These are phyloP conservation scores for Trichophyton rubrum DNA, from an alignment of 2,329 filamentous ascomycete genomes.

Conservation along the genomic window DNA sequence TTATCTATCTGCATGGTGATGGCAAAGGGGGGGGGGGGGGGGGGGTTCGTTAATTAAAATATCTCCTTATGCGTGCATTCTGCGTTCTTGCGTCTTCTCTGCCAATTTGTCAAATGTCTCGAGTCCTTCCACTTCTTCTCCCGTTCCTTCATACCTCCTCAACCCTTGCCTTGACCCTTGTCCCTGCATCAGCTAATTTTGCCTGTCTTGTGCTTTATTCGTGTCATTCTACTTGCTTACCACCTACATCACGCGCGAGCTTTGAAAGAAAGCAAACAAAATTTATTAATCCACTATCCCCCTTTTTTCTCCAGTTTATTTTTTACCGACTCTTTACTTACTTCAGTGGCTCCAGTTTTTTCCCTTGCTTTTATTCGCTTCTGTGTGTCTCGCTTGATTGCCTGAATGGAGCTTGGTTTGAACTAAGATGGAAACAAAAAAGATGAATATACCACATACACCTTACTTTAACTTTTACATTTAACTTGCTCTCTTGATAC, in stretches of 20 bases:
- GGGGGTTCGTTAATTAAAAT: not conserved
- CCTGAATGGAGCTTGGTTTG: not conserved
- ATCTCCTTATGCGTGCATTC: not conserved
- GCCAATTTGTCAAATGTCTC: not conserved
- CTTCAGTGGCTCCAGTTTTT: not conserved
- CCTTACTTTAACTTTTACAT: too few relatives aligned
- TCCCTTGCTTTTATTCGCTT: not conserved
- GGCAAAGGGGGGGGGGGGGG: not conserved
- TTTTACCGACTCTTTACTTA: too few relatives aligned
- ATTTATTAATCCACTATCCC: not conserved
- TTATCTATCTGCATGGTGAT: slow-evolving; percentile 6
- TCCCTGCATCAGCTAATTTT: not conserved
- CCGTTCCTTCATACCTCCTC: not conserved
- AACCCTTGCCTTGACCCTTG: too few relatives aligned
- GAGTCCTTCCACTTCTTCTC: not conserved
- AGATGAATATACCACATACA: not conserved
- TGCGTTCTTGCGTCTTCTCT: not conserved
- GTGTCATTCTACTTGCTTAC: not conserved
- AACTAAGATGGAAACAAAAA: not conserved
- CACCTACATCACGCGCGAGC: not conserved
- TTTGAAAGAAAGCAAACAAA: slow-evolving; percentile 3
- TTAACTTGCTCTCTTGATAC: too few relatives aligned
- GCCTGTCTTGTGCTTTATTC: not conserved
- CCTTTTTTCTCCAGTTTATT: not conserved
- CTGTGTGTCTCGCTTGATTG: not conserved